Conservation (phyloP, 495 filamentous ascomycete species). For the Sabuloglossum arenarium region DNA sequence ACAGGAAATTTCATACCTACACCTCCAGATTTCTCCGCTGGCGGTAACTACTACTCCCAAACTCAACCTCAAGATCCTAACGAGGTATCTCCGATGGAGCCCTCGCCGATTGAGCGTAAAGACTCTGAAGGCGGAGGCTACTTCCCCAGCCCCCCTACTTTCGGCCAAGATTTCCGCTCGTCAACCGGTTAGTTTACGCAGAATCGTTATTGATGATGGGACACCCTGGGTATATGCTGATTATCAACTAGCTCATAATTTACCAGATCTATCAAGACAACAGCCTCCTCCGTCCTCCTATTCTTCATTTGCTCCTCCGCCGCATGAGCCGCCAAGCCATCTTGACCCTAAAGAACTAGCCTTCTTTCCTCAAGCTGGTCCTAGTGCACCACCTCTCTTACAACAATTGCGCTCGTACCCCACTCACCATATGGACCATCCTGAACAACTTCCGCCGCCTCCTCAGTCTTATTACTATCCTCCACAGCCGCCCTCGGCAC, state of each 20-base stretch:
- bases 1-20: not conserved
- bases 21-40: constrained; percentile 13
- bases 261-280: constrained; percentile 5
- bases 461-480: constrained; percentile 10
- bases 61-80: not conserved
- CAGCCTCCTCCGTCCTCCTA: constrained; percentile 10
- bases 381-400: constrained; percentile 16
- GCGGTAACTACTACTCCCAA: not conserved
- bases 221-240: not conserved
- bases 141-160: constrained; percentile 26
- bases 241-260: not conserved
- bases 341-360: constrained; percentile 3
- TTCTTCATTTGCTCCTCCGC: constrained; percentile 7
- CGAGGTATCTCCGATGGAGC: constrained; percentile 17
- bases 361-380: constrained; percentile 11
- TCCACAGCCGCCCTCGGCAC: constrained; percentile 9
- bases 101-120: constrained; percentile 11
- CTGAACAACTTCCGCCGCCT: constrained; percentile 8
- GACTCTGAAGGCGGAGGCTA: constrained; percentile 27
- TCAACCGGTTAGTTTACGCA: not conserved
- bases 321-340: constrained; percentile 11
- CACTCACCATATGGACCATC: constrained; percentile 2
- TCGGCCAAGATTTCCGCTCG: not conserved
- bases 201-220: not conserved
- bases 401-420: constrained; percentile 4